Evolutionary conservation across 768 basidiomycete genomes (phyloP).

Genomic region (Auricularia cornea): DNA sequence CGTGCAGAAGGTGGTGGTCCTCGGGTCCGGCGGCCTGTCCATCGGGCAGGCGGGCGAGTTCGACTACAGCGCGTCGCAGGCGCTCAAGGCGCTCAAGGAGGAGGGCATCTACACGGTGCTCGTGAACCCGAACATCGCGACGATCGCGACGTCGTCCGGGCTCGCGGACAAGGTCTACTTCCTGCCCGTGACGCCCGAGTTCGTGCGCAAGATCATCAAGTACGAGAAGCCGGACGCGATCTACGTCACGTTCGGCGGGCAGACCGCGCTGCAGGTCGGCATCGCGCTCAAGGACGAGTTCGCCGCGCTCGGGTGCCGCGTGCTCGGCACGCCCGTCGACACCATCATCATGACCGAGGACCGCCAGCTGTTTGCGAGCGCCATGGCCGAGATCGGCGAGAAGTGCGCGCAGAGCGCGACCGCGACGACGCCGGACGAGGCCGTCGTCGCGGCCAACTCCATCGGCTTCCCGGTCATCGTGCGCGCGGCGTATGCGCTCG

Average conservation of each 20-base stretch:
- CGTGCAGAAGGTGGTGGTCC: slow-evolving; percentile 90
- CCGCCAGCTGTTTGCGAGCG: slow-evolving; percentile 83
- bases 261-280: slow-evolving; percentile 94
- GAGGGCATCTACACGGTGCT: slow-evolving; percentile 99
- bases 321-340: slow-evolving; percentile 93
- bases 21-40: slow-evolving; percentile 94
- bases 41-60: slow-evolving; percentile 99
- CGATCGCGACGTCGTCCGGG: slow-evolving; percentile 94
- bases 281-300: slow-evolving; percentile 98
- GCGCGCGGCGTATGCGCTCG: slow-evolving; percentile 92
- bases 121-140: slow-evolving; percentile 98
- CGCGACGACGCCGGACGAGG: slow-evolving; percentile 81
- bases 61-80: slow-evolving; percentile 98
- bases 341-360: slow-evolving; percentile 98
- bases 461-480: slow-evolving; percentile 97
- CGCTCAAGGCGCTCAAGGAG: slow-evolving; percentile 97
- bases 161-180: slow-evolving; percentile 99
- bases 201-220: slow-evolving; percentile 95
- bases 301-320: slow-evolving; percentile 76
- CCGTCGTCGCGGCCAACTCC: slow-evolving; percentile 64
- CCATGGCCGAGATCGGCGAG: slow-evolving; percentile 94
- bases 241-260: slow-evolving; percentile 97
- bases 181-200: slow-evolving; percentile 95
- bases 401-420: slow-evolving; percentile 86
- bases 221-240: slow-evolving; percentile 99